Base-by-base conservation (phyloP, 169 alveolate genomes). In the Plasmodium knowlesi region DNA sequence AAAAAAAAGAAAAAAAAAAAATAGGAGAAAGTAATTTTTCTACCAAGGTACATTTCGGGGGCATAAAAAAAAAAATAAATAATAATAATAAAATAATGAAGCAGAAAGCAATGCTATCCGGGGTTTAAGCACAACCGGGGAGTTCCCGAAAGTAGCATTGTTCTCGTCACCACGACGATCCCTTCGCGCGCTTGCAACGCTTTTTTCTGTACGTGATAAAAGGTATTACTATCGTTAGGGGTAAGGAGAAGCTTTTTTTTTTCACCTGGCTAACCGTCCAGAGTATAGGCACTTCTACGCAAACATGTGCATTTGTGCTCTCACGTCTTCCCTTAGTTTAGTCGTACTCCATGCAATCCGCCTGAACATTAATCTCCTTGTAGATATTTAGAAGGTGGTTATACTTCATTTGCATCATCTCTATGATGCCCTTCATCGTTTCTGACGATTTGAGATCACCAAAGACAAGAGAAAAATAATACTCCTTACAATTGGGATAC, bases 391-490 rank as follows among this genome's bases (percentile, higher is more conserved):
- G 67, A 28, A 91, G 39, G 76, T 91, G 84, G n/a, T 71, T 91
- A 82, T 91, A 91, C 54, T 91, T 91, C 95, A 91, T 91, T 10
- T 91, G 95, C 92, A 91, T 91, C 95, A 91, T 91, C 74, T 91
- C 95, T 1, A 82, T 34, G 41, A 91, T 91, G 10, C 95, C 95
- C 37, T 91, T 82, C 34, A 91, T 50, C 32, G 95, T 50, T 82
- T 91, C 92, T 1, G 91, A 50, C 28, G 95, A 91, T 81, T 91
- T 91, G 37, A 91, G 76, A 82, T 91, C 95, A 12, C 92, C 92
- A 82, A 91, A 91, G 4, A 91, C 95, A 19, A 81, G 78, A n/a
- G 95, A 91, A 39, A 70, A 91, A 82, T 91, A 91, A 39, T 81
- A 91, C 1, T 91, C 95, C 70, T 82, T 91, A 46, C 92, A 91